A percentile compares a stretch with the other conserved stretches of the same genome.
phyloP scores from a whole-genome alignment of 495 filamentous ascomycete species.

The Hypoxylon cercidicola region DNA sequence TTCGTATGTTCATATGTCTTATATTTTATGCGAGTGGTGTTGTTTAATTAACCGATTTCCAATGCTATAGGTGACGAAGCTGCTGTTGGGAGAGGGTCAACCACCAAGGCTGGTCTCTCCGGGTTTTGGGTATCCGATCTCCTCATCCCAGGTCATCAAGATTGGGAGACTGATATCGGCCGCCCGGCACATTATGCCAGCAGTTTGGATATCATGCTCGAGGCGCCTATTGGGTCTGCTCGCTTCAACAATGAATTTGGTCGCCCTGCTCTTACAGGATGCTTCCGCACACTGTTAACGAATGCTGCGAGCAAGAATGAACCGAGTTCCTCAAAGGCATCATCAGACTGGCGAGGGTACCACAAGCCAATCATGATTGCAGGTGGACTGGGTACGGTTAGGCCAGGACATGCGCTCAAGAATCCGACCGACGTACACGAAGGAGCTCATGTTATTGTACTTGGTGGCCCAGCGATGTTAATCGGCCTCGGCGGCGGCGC shows the following conservation, averaged over 20 bases:
- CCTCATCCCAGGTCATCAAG: conserved; percentile 79
- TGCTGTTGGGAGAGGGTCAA: conserved; percentile 90
- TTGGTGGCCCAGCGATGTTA: conserved; percentile 96
- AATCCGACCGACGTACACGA: conserved; percentile 77
- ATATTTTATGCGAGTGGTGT: neutral
- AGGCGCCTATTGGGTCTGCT: conserved; percentile 93
- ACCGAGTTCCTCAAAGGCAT: conserved; percentile 51
- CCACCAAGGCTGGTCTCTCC: conserved; percentile 89
- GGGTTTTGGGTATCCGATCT: conserved; percentile 96
- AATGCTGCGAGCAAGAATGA: conserved; percentile 68
- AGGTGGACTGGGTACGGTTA: conserved; percentile 94
- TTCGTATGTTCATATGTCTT: conserved; percentile 56
- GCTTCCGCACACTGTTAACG: conserved; percentile 87
- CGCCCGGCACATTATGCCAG: conserved; percentile 92
- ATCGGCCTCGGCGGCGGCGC: conserved; percentile 96
- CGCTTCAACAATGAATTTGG: conserved; percentile 99
- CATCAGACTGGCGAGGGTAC: conserved; percentile 83
- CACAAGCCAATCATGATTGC: conserved; percentile 99
- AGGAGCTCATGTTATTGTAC: conserved; percentile 87
- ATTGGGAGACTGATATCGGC: conserved; percentile 92
- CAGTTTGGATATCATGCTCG: conserved; percentile 94
- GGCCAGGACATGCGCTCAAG: conserved; percentile 92
- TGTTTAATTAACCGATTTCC: conserved; percentile 1
- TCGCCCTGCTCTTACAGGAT: conserved; percentile 86
- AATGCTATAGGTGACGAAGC: conserved; percentile 73